Evolutionary conservation across 352 stramenopile genomes (phyloP), one percentile per base, ranked within the genome.

Genomic region (Thraustochytrium sp.): DNA sequence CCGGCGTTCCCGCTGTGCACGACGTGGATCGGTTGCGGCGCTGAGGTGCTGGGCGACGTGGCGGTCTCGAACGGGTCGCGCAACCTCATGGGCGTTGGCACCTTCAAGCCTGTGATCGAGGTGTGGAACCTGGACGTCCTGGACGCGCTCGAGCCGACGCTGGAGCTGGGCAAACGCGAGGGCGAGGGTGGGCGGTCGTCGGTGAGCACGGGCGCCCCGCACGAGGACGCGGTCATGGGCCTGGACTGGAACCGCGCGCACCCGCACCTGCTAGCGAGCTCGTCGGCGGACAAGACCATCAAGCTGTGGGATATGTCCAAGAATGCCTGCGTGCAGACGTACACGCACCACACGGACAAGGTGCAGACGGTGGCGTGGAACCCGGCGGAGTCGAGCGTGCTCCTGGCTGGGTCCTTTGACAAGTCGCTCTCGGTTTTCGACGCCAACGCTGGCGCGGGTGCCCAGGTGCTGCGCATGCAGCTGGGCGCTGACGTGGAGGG

Each of bases 51-150:
- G 1, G 63, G 53, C 44, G 68, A 44, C 31, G 49, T 51, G 16
- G 83, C 84, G 13, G 80, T 74, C 46, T 63, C 63, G 5, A 53
- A 74, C 64, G 59, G 59, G 21, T 85, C 42, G 65, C 44, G 65
- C 21, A 82, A 99, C 89, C 99, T 97, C 86, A 95, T 98, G 13
- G 97, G 97, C 0, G 95, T 99, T n/a, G 97, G 97, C 42, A 99
- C 97, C 18, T 99, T 99, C 88, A 94, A 97, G 84, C 92, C 97
- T 0, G 96, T 93, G n/a, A 99, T 99, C 89, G 97, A 99, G 88
- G 98, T 99, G 87, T 99, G 97, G 97, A 98, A 99, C 87, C 89
- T 99, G 1, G 97, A 99, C 86, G 94, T 99, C 23, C 88, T 99
- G 61, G 97, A 99, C 88, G 93, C 98, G 18, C 87, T 99, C 3